phyloP scores from a whole-genome alignment of 495 filamentous ascomycete genomes.

The Annulohypoxylon stygium region DNA sequence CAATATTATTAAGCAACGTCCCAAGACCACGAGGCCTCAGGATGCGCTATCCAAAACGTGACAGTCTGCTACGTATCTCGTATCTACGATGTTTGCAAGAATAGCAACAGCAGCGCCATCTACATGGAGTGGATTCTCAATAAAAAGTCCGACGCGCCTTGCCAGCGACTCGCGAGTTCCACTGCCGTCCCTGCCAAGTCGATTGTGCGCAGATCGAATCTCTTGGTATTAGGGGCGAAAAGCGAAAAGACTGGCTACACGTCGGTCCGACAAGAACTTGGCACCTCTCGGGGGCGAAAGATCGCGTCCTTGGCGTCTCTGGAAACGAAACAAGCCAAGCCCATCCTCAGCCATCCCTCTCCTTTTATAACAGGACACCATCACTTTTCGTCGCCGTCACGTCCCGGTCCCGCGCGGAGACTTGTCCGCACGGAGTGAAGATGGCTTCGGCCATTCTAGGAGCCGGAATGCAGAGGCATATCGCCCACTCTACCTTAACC shows the following conservation, averaged over 20 bases:
- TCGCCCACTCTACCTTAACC: slow-evolving; percentile 26
- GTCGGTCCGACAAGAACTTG: slow-evolving; percentile 51
- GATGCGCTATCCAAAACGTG: slow-evolving; percentile 28
- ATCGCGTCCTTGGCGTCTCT: slow-evolving; percentile 37
- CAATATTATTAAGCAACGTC: slow-evolving; percentile 17
- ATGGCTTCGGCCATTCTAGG: slow-evolving; percentile 31
- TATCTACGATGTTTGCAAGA: slow-evolving; percentile 28
- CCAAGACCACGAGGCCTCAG: slow-evolving; percentile 5
- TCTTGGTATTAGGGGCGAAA: slow-evolving; percentile 48
- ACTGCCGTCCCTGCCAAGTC: slow-evolving; percentile 56
- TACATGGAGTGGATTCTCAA: slow-evolving; percentile 15
- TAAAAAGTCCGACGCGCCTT: slow-evolving; percentile 31
- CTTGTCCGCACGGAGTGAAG: slow-evolving; percentile 23
- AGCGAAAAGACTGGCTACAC: slow-evolving; percentile 44
- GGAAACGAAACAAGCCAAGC: slow-evolving; percentile 37
- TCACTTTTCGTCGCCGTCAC: slow-evolving; percentile 6
- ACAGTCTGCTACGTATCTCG: slow-evolving; percentile 1
- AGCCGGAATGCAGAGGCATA: slow-evolving; percentile 33
- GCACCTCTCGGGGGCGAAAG: slow-evolving; percentile 32
- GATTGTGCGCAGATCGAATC: slow-evolving; percentile 53
- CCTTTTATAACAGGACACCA: slow-evolving; percentile 28
- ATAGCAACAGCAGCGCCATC: slow-evolving; percentile 14
- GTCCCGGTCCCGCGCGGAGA: slow-evolving; percentile 33
- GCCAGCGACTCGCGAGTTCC: slow-evolving; percentile 39
- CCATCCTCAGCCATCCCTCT: slow-evolving; percentile 14